Conservation (phyloP, 331 rosid genomes). For the Pyracantha coccinea region DNA sequence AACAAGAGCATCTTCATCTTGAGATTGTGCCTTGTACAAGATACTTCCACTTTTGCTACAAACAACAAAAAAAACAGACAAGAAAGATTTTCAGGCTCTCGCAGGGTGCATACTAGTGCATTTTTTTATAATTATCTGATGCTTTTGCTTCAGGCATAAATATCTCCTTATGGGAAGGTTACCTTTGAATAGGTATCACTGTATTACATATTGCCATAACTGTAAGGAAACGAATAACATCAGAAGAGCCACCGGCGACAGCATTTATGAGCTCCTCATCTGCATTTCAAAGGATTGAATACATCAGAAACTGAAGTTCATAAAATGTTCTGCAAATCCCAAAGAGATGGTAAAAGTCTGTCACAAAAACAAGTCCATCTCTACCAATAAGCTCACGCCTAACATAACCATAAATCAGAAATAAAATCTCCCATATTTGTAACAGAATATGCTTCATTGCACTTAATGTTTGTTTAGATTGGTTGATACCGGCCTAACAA, state of each 20-base stretch:
- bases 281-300: constrained; percentile 33
- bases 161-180: constrained; percentile 18
- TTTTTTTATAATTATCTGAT: not conserved
- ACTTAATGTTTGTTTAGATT: not conserved
- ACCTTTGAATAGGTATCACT: constrained; percentile 77
- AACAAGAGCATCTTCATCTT: constrained; percentile 99
- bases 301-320: constrained; percentile 20
- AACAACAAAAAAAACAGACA: constrained; percentile 17
- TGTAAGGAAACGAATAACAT: constrained; percentile 63
- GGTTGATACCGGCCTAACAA: not conserved
- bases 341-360: not conserved
- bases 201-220: constrained; percentile 97
- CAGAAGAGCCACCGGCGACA: constrained; percentile 64
- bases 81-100: constrained; percentile 2
- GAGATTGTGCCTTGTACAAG: constrained; percentile 93
- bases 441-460: not conserved
- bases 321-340: not conserved
- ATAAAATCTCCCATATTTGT: not conserved
- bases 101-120: not conserved
- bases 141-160: not conserved
- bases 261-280: constrained; percentile 73
- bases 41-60: constrained; percentile 81
- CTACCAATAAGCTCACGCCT: not conserved
- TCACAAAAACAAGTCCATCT: not conserved
- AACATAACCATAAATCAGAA: not conserved